Evolutionary conservation across 371 early-diverging fungal species (phyloP), one percentile per base, ranked within the genome.

Genomic region (Mortierella sp.): DNA sequence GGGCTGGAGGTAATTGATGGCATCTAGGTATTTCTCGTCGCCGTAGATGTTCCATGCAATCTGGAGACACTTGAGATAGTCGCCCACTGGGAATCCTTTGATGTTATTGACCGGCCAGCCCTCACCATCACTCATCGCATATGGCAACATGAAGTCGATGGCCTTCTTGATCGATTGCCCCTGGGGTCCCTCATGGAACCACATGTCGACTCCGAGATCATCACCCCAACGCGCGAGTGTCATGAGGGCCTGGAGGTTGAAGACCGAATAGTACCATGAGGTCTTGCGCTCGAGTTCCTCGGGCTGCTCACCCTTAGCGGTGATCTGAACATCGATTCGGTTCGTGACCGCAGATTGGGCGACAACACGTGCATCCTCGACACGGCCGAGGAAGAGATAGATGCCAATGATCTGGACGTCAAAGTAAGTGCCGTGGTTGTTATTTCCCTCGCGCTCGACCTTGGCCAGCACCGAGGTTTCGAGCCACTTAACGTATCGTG

Each of bases 351-450:
- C 70, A 37, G 65, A 65, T 14, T 48, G 48, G 12, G 80, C 54
- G 6, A 79, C 69, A 8, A 31, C 39, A 0, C 54, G 56, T 17
- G 82, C 82, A 8, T 64, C 70, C 15, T 63, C 79, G 5, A 44
- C 48, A 14, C 70, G 56, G 32, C 62, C 67, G 19, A 84, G 62
- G 63, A 81, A 83, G 24, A 72, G 57, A 46, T 80, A 78, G 43
- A 86, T 53, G 1, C 81, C 50, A 21, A 78, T 56, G 26, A 64
- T 47, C 55, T 86, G 86, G 14, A 84, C 75, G 54, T 86, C 83
- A 58, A 73, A 80, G 69, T 79, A 81, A 26, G 72, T 80, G 60
- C 84, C 87, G 49, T 85, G 87, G 58, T 84, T 83, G 65, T 85
- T 83, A 52, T 79, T 62, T 15, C 79, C 59, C 11, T 51, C 44